Evolutionary conservation across 129 eudicot species (phyloP).

Genomic region (Erigeron canadensis): DNA sequence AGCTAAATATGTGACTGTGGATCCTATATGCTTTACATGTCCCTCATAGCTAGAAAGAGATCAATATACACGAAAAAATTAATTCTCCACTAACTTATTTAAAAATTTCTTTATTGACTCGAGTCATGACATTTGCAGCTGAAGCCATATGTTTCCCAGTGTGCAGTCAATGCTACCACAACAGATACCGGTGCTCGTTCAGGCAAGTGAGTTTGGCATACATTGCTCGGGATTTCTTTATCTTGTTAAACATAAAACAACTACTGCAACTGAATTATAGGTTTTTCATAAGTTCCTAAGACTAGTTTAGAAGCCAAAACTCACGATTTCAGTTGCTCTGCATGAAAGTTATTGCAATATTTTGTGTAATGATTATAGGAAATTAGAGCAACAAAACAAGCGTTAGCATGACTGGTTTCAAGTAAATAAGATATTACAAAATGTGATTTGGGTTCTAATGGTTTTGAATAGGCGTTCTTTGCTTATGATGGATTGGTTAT

Average conservation of each 20-base stretch:
- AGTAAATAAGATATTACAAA: not conserved
- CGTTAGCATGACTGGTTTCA: not conserved
- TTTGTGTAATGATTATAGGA: not conserved
- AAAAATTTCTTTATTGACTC: not conserved
- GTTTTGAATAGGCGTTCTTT: not conserved
- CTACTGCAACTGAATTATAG: not conserved
- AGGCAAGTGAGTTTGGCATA: constrained; percentile 13
- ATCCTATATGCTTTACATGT: not conserved
- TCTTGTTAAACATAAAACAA: not conserved
- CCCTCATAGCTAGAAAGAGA: not conserved
- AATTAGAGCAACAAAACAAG: not conserved
- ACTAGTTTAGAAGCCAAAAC: constrained; percentile 2
- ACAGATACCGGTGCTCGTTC: constrained; percentile 25
- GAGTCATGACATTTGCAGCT: constrained; percentile 21
- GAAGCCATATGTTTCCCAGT: constrained; percentile 40
- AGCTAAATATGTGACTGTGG: not conserved
- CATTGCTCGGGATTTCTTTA: not conserved
- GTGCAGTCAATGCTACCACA: constrained; percentile 25
- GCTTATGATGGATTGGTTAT: not conserved
- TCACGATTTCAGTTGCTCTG: not conserved
- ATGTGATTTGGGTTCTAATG: not conserved
- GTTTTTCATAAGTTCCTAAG: not conserved
- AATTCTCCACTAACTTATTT: not conserved
- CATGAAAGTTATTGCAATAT: not conserved
- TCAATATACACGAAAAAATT: not conserved